These are phyloP conservation scores for Phytophthora palmivora DNA, from an alignment of 352 stramenopile genomes.

Conservation along the genomic window DNA sequence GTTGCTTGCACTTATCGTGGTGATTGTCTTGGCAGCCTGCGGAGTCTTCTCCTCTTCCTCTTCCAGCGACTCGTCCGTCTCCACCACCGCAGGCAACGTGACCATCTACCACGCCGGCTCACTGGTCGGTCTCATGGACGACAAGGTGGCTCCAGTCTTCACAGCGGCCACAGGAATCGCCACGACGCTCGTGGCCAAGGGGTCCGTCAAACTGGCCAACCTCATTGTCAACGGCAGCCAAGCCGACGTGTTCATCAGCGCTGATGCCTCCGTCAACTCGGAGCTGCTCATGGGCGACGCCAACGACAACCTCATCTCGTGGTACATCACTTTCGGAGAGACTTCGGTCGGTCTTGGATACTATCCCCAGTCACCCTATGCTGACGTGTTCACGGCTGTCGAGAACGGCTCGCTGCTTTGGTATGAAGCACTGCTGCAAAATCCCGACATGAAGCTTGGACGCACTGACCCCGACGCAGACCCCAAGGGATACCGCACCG, in stretches of 20 bases:
- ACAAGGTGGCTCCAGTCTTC: slow-evolving; percentile 34
- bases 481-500: slow-evolving; percentile 42
- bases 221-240: slow-evolving; percentile 40
- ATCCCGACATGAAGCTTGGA: slow-evolving; percentile 38
- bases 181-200: slow-evolving; percentile 39
- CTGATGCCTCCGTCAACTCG: slow-evolving; percentile 39
- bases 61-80: slow-evolving; percentile 2
- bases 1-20: slow-evolving; percentile 30
- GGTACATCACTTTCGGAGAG: slow-evolving; percentile 42
- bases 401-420: slow-evolving; percentile 39
- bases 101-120: slow-evolving; percentile 45
- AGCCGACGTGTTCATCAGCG: slow-evolving; percentile 45
- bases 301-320: slow-evolving; percentile 42
- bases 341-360: slow-evolving; percentile 40
- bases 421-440: slow-evolving; percentile 40
- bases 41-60: slow-evolving; percentile 39
- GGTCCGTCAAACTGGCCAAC: slow-evolving; percentile 41
- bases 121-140: slow-evolving; percentile 39
- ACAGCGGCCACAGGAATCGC: slow-evolving; percentile 37
- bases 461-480: slow-evolving; percentile 39
- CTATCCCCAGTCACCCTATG: slow-evolving; percentile 35
- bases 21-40: slow-evolving; percentile 31
- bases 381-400: slow-evolving; percentile 35
- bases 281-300: slow-evolving; percentile 38
- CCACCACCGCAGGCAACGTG: slow-evolving; percentile 29